Percentiles rank a stretch among this genome's conserved stretches.
Evolutionary conservation across 192 early-diverging fungal species (phyloP).

Genomic region (Mortierella alpina): DNA sequence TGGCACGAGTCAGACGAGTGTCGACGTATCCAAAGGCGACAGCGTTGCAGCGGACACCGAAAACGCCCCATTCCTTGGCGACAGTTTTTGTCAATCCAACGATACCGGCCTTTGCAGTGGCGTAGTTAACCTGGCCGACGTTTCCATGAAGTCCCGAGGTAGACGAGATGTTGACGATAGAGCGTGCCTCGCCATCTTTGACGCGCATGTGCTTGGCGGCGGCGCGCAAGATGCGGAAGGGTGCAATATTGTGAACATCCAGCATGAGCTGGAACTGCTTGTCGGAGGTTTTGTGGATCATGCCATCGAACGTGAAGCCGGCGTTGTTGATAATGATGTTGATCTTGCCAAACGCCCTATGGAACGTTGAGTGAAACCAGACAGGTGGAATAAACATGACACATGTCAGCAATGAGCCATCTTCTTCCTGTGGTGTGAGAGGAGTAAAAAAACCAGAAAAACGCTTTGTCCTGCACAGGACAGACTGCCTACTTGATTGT

Average conservation of each 20-base stretch:
- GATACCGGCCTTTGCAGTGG: constrained; percentile 92
- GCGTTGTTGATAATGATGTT: constrained; percentile 97
- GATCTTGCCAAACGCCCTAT: constrained; percentile 77
- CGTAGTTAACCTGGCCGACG: constrained; percentile 95
- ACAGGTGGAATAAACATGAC: constrained; percentile 7
- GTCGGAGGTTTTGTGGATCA: constrained; percentile 89
- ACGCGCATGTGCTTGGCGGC: constrained; percentile 66
- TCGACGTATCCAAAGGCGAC: constrained; percentile 74
- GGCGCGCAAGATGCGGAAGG: constrained; percentile 72
- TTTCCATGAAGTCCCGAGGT: constrained; percentile 90
- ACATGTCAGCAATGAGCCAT: too few relatives aligned
- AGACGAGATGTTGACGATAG: constrained; percentile 70
- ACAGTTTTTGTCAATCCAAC: constrained; percentile 93
- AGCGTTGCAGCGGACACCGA: constrained; percentile 72
- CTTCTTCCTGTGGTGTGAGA: background rate
- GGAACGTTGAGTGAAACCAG: background rate
- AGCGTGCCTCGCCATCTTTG: constrained; percentile 65
- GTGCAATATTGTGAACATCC: constrained; percentile 72
- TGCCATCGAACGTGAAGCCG: constrained; percentile 95
- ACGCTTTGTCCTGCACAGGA: background rate
- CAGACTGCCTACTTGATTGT: constrained; percentile 56
- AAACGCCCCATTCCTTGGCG: constrained; percentile 79
- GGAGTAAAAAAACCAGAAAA: background rate
- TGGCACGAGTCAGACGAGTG: constrained; percentile 74
- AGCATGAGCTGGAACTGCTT: constrained; percentile 94